A percentile compares a stretch with the other conserved stretches of the same genome.
phyloP scores from a whole-genome alignment of 2,329 filamentous ascomycete species.

The Pestalotiopsis sp. region DNA sequence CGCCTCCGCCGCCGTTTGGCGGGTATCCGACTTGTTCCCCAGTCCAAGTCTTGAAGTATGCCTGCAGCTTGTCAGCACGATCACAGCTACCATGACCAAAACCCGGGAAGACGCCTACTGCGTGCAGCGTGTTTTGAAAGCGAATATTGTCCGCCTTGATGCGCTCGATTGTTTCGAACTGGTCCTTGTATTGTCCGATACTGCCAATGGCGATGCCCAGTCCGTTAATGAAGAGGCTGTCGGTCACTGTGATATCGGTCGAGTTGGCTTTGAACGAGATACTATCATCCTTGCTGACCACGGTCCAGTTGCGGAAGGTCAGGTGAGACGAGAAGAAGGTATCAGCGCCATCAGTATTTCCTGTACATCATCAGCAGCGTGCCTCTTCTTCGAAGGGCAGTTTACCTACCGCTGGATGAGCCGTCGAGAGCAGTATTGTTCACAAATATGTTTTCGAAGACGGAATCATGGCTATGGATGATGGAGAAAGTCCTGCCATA shows the following conservation, averaged over 20 bases:
- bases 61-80: conserved; percentile 15
- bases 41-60: conserved; percentile 63
- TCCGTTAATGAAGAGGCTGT: conserved; percentile 52
- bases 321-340: conserved; percentile 57
- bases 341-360: conserved; percentile 34
- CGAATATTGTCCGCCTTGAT: conserved; percentile 49
- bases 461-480: conserved; percentile 47
- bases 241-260: conserved; percentile 54
- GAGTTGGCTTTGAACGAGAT: conserved; percentile 59
- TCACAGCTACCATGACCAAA: neutral
- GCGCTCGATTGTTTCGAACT: conserved; percentile 52
- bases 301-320: conserved; percentile 51
- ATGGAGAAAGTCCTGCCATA: conserved; percentile 49
- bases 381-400: neutral
- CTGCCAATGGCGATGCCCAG: conserved; percentile 58
- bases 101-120: conserved; percentile 35
- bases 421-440: conserved; percentile 33
- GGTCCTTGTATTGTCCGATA: conserved; percentile 56
- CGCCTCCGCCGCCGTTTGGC: conserved; percentile 62
- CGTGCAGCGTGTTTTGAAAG: conserved; percentile 41
- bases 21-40: conserved; percentile 54
- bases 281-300: conserved; percentile 56
- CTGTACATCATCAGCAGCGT: neutral
- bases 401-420: conserved; percentile 36
- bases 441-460: conserved; percentile 54